A percentile compares a stretch with the other conserved stretches of the same genome.
These are phyloP conservation scores for Cenchrus americanus DNA, from an alignment of 176 grass and related monocot genomes.

Conservation along the genomic window DNA sequence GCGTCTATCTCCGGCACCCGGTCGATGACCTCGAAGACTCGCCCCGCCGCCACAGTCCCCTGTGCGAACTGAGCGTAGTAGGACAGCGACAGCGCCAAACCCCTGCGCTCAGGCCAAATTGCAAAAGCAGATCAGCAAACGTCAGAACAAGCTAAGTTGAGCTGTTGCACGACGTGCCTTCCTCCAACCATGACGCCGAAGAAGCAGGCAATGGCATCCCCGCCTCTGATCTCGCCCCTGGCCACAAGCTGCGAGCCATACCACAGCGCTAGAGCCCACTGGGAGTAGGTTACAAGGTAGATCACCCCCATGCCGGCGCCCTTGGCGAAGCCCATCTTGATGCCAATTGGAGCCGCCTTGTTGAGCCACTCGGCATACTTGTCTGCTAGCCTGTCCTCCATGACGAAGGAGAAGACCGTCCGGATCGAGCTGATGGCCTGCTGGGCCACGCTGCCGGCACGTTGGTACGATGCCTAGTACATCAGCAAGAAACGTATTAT, in stretches of 20 bases:
- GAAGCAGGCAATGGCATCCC: constrained; percentile 73
- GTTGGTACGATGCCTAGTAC: constrained; percentile 57
- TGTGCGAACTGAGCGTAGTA: constrained; percentile 61
- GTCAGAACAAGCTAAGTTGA: not conserved
- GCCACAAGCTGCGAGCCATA: constrained; percentile 62
- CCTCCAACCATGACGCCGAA: constrained; percentile 75
- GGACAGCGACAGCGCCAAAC: constrained; percentile 57
- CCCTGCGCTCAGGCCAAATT: constrained; percentile 20
- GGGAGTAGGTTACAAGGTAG: constrained; percentile 68
- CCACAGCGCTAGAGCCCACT: constrained; percentile 75
- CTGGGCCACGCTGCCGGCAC: constrained; percentile 62
- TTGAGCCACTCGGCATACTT: constrained; percentile 53
- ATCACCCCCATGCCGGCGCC: constrained; percentile 70
- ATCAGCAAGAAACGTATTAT: not conserved
- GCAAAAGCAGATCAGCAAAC: not conserved
- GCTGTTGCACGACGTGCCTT: constrained; percentile 19
- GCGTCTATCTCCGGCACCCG: constrained; percentile 58
- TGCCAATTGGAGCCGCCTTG: constrained; percentile 44
- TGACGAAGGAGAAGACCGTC: constrained; percentile 70
- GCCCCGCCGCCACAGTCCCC: constrained; percentile 54
- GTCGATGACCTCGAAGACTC: constrained; percentile 68
- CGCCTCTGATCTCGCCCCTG: constrained; percentile 46
- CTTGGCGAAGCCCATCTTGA: constrained; percentile 76
- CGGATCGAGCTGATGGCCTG: constrained; percentile 73
- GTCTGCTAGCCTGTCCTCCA: constrained; percentile 63